These are phyloP conservation scores for Colletotrichum echinochloae DNA, from an alignment of 2,329 filamentous ascomycete species.

Conservation along the genomic window DNA sequence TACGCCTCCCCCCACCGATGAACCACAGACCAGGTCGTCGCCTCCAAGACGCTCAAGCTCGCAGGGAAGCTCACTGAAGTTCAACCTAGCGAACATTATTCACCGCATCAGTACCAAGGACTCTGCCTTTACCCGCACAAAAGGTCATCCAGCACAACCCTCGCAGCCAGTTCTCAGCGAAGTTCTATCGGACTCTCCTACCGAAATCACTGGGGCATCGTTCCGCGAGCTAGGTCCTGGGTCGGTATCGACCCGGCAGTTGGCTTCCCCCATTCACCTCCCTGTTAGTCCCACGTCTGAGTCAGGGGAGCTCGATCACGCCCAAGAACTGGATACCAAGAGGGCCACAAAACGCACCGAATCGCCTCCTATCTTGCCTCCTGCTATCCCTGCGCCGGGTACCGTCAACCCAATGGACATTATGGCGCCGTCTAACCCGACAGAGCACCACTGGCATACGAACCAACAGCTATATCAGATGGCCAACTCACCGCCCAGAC, in stretches of 20 bases:
- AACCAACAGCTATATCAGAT: slow-evolving; percentile 52
- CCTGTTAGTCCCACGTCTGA: slow-evolving; percentile 32
- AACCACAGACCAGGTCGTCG: slow-evolving; percentile 25
- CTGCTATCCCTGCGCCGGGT: slow-evolving; percentile 53
- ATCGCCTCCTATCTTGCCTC: slow-evolving; percentile 45
- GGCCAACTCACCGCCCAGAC: slow-evolving; percentile 40
- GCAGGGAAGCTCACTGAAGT: slow-evolving; percentile 50
- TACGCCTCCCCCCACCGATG: slow-evolving; percentile 44
- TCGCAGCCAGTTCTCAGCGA: slow-evolving; percentile 28
- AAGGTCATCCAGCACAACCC: slow-evolving; percentile 20
- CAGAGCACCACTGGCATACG: slow-evolving; percentile 50
- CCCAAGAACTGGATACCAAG: slow-evolving; percentile 9
- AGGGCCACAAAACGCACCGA: slow-evolving; percentile 2
- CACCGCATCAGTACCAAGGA: slow-evolving; percentile 47
- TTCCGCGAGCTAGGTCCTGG: slow-evolving; percentile 9
- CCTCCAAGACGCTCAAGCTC: slow-evolving; percentile 46
- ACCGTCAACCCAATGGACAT: slow-evolving; percentile 68
- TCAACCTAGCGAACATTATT: slow-evolving; percentile 53
- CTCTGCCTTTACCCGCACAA: slow-evolving; percentile 16
- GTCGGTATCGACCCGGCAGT: slow-evolving; percentile 1
- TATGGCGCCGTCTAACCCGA: slow-evolving; percentile 57
- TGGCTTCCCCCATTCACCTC: slow-evolving; percentile 30
- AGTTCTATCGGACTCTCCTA: slow-evolving; percentile 47
- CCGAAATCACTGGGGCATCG: slow-evolving; percentile 42
- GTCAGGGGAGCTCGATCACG: slow-evolving; percentile 11